Evolutionary conservation across 129 eudicot genomes (phyloP), one percentile per base, ranked within the genome.

Genomic region (Centaurea solstitialis): DNA sequence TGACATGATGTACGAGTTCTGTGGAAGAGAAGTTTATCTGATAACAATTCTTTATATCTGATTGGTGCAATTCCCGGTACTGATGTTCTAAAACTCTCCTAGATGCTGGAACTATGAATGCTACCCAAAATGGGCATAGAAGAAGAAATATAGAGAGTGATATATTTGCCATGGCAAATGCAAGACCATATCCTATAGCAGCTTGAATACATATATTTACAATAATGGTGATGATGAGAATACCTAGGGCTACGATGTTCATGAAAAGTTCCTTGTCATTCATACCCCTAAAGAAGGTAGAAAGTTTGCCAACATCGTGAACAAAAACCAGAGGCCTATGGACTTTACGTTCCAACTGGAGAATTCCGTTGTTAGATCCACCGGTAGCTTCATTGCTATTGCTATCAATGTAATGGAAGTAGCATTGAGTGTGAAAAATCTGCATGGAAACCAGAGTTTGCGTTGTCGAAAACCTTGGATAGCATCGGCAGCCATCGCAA

Each of bases 371-470:
- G 68, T 1, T 12, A 40, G 43, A 72, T 10, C 53, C 17, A 43
- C 53, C 2, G 3, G 53, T 22, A 43, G 18, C 47, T 45, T 37
- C n/a, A 23, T 73, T 43, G 53, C 17, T 43, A 43, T 43, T 43
- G 15, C 53, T 43, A 43, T 73, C 43, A 76, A 59, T 6, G 71
- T 76, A 53, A 61, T 61, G 22, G 70, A 59, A 35, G 57, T 15
- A 76, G 79, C 53, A 12, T 76, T 76, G 1, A 76, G 43, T 20
- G 79, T 75, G 70, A 75, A 75, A 75, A 33, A 24, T 40, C 37
- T 77, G 38, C 57, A 39, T 40, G 81, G 81, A 24, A 77, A 77
- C 81, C 81, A 77, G 24, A 64, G 65, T 15, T 77, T 77, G 41
- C 81, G 4, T 41, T 67, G 74, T 35, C 65, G 21, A 40, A 77